Base-by-base conservation (phyloP, 164 flowering plant species). In the Sedum album region DNA sequence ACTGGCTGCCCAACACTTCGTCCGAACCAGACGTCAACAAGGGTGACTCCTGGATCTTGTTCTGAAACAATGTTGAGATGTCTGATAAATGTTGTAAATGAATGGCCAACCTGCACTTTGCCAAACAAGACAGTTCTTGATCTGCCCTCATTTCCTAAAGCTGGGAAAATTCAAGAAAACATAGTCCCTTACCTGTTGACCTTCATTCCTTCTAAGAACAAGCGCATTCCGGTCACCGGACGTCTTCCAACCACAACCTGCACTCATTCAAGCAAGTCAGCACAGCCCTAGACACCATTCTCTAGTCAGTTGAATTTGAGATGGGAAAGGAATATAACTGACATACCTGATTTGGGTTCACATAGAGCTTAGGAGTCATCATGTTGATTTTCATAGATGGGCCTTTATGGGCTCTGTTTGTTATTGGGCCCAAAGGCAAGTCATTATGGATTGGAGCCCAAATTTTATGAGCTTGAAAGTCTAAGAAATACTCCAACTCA, bases 191-290 rank as follows among this genome's bases (percentile, higher is more conserved):
- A 88, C 93, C 95, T 85, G 62, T 88, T 81, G 76, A 76, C 74
- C 72, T 87, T 88, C 72, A 74, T 83, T 70, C 96, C 96, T 60
- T 90, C 96, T 10, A 93, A 84, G 68, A 80, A 87, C 55, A 90
- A 73, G 15, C 98, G 73, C 87, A 93, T 81, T 65, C 96, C 96
- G 1, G 91, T 88, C 42, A 93, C 89, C 0, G 95, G 93, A 18
- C 73, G 76, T 57, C 69, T 80, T 33, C 79, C 87, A n/a, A 77
- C 84, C 0, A 36, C 73, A 20, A 90, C 93, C 93, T 90, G 25
- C 26, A 73, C 18, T 28, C 62, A 28, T 28, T 26, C 62, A 28
- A 57, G 60, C 60, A 21, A 57, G 31, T 11, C 6, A 28, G 18
- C 33, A 26, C 62, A 57, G 62, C 26, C 7, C 28, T 6, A n/a